Conservation (phyloP, 2,329 filamentous ascomycete genomes). For the Drechslera avenae region DNA sequence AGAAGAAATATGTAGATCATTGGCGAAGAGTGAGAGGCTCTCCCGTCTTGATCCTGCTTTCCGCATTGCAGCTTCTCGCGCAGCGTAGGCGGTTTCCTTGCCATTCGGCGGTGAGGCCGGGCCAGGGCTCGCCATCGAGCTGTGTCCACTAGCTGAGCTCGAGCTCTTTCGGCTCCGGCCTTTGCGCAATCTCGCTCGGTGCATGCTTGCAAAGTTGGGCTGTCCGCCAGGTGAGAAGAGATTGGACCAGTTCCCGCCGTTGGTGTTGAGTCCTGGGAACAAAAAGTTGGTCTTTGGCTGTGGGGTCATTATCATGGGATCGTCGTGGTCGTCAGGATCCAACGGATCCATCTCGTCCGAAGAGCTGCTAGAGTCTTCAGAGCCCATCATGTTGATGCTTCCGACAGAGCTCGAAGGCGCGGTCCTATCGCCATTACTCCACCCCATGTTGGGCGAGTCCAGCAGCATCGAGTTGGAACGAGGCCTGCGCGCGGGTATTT, state of each 20-base stretch:
- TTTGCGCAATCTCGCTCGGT: conserved; percentile 63
- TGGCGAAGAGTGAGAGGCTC: conserved; percentile 88
- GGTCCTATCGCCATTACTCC: conserved; percentile 60
- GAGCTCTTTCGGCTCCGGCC: conserved; percentile 68
- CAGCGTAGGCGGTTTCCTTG: conserved; percentile 60
- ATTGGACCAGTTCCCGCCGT: conserved; percentile 67
- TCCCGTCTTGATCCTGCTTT: conserved; percentile 70
- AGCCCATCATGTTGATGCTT: conserved; percentile 77
- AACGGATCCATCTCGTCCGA: conserved; percentile 63
- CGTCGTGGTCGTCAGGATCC: conserved; percentile 58
- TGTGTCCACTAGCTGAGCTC: conserved; percentile 72
- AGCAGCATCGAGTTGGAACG: conserved; percentile 50
- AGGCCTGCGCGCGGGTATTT: conserved; percentile 62
- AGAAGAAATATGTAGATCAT: conserved; percentile 80
- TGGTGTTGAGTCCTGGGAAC: conserved; percentile 48
- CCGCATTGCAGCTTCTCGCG: conserved; percentile 55
- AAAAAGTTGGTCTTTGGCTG: conserved; percentile 67
- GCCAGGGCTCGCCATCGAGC: conserved; percentile 69
- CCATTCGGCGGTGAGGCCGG: conserved; percentile 78
- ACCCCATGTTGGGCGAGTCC: conserved; percentile 71
- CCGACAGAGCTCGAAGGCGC: conserved; percentile 75
- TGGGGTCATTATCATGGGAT: conserved; percentile 81
- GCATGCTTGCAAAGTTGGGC: conserved; percentile 80
- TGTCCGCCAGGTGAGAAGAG: conserved; percentile 69
- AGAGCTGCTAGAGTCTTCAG: conserved; percentile 74